Evolutionary conservation across 768 basidiomycete genomes (phyloP), one percentile per base, ranked within the genome.

Genomic region (Trametes sanguinea): DNA sequence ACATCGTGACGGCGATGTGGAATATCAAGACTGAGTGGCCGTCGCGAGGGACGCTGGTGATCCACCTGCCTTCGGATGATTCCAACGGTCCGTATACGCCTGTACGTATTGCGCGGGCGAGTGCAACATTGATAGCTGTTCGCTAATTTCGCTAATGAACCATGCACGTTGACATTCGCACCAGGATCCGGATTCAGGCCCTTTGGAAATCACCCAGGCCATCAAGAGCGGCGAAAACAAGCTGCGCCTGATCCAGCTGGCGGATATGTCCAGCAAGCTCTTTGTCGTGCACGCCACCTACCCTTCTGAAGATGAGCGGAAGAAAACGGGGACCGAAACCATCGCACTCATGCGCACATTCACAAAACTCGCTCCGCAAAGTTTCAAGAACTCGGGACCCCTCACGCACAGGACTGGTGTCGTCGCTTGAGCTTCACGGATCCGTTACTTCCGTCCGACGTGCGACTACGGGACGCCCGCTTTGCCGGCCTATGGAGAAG

Each of bases 211-310:
- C 48, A 65, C 69, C 1, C 40, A 46, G 1, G 50, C 58, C 30
- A 70, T 71, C 29, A n/a, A 32, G 4, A 60, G 61, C 2, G 69
- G 71, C 11, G 30, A 3, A 30, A 70, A 70, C 51, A 64, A 50
- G 4, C n/a, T 68, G 6, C 56, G 60, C 6, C 37, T 70, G 30
- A 66, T 70, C 32, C 64, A 68, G 40, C 71, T 72, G 13, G 57
- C 37, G 9, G 66, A 63, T n/a, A 44, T 64, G 29, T 63, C 69
- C 13, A 60, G 62, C 46, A 57, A 45, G 27, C 37, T 70, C 11
- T 72, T 72, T 55, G 60, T 68, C 8, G 35, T 72, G 10, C 67
- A 65, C 46, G 69, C 65, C n/a, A 42, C 68, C 3, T 45, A 56
- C 22, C 70, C 68, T 14, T 52, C 61, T 14, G 45, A 43, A 4